Conservation (phyloP, 2,329 filamentous ascomycete genomes). For the Amylocarpus encephaloides region DNA sequence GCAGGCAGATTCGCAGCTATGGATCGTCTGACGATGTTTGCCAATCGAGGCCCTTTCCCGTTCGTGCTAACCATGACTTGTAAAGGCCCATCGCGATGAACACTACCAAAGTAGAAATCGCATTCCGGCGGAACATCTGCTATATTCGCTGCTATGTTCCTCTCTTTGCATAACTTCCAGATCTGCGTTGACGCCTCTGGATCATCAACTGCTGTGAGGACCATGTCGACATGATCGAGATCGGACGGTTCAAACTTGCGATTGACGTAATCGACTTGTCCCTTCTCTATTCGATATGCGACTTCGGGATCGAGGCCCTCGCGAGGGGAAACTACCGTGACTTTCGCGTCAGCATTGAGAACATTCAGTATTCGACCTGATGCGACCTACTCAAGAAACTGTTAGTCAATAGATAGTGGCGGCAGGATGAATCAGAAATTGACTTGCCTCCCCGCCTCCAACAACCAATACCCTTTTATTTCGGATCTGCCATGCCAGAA, state of each 20-base stretch:
- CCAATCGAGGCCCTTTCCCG: slow-evolving; percentile 87
- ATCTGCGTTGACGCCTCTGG: slow-evolving; percentile 82
- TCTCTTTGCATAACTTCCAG: slow-evolving; percentile 88
- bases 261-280: slow-evolving; percentile 73
- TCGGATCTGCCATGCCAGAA: slow-evolving; percentile 92
- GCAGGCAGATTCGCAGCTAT: slow-evolving; percentile 71
- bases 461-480: slow-evolving; percentile 87
- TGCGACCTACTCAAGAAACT: slow-evolving; percentile 61
- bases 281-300: slow-evolving; percentile 66
- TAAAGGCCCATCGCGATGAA: slow-evolving; percentile 88
- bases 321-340: slow-evolving; percentile 76
- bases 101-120: slow-evolving; percentile 97
- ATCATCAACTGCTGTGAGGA: slow-evolving; percentile 89
- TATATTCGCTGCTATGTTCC: slow-evolving; percentile 83
- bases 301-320: slow-evolving; percentile 85
- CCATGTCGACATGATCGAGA: slow-evolving; percentile 81
- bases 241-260: slow-evolving; percentile 82
- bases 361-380: slow-evolving; percentile 90
- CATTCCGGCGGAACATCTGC: slow-evolving; percentile 95
- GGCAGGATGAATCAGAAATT: neutral
- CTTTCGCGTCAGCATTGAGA: slow-evolving; percentile 87
- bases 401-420: slow-evolving; percentile 22
- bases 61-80: slow-evolving; percentile 99
- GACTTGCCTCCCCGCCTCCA: slow-evolving; percentile 80
- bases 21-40: slow-evolving; percentile 74